These are phyloP conservation scores for Aspergillus sp. DNA, from an alignment of 2,329 filamentous ascomycete genomes.

Conservation along the genomic window DNA sequence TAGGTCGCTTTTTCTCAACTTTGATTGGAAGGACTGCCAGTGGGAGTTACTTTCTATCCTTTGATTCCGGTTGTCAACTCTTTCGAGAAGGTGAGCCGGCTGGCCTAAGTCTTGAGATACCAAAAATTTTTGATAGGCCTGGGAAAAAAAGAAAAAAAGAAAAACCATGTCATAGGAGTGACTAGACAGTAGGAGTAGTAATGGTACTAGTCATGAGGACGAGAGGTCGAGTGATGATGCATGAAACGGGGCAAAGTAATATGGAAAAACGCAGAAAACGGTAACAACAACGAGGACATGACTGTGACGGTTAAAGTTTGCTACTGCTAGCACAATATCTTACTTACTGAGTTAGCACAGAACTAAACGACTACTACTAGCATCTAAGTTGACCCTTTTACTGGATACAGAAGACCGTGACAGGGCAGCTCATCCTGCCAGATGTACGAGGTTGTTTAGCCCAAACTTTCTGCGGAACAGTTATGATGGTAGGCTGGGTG, in stretches of 20 bases:
- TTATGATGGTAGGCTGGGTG: background rate
- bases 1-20: background rate
- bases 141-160: too few species aligned
- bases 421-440: constrained; percentile 5
- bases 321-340: too few species aligned
- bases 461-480: constrained; percentile 1
- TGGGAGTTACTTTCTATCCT: background rate
- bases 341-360: too few species aligned
- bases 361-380: too few species aligned
- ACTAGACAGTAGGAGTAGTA: too few species aligned
- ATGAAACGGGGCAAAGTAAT: too few species aligned
- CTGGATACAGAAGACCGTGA: background rate
- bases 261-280: too few species aligned
- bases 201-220: too few species aligned
- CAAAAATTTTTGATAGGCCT: too few species aligned
- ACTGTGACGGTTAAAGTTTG: background rate
- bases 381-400: background rate
- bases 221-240: background rate
- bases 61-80: background rate
- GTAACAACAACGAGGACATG: background rate
- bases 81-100: background rate
- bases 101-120: background rate
- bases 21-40: constrained; percentile 1
- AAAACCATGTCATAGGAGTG: too few species aligned
- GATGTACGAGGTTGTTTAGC: background rate